Conservation (phyloP, 148 eudicot genomes). For the Tetragonia tetragonoides region DNA sequence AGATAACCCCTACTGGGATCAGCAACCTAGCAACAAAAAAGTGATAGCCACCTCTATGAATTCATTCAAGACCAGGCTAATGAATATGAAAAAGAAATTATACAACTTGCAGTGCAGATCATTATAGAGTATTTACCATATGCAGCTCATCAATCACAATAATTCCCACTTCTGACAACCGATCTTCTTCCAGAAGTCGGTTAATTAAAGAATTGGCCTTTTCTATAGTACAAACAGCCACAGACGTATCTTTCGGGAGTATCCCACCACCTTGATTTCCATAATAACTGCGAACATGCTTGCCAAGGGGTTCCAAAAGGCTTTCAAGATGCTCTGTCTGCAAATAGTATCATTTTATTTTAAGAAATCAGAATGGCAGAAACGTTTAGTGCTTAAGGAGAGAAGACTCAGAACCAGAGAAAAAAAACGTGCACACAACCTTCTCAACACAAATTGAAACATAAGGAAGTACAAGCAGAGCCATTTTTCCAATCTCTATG, state of each 20-base stretch:
- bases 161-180: conserved; percentile 94
- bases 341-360: conserved; percentile 8
- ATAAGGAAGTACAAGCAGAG: conserved; percentile 92
- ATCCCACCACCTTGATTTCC: conserved; percentile 97
- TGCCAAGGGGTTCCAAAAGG: conserved; percentile 83
- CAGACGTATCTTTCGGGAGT: conserved; percentile 93
- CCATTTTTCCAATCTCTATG: conserved; percentile 78
- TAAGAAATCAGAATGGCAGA: not conserved
- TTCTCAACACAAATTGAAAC: conserved; percentile 98
- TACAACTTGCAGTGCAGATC: not conserved
- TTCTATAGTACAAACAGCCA: conserved; percentile 98
- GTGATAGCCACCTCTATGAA: conserved; percentile 22
- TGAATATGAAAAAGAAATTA: not conserved
- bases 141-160: conserved; percentile 98
- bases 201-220: conserved; percentile 96
- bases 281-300: conserved; percentile 94
- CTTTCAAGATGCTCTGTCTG: conserved; percentile 95
- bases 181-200: conserved; percentile 90
- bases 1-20: conserved; percentile 97
- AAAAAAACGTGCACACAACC: conserved; percentile 39
- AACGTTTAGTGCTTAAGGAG: conserved; percentile 2
- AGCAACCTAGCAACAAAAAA: conserved; percentile 68
- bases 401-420: not conserved
- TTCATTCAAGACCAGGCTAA: conserved; percentile 7
- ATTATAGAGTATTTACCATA: conserved; percentile 57